A percentile compares a stretch with the other conserved stretches of the same genome.
Conservation (phyloP, 805 yeast genomes). For the Cyberlindnera euphorbiiphila region DNA sequence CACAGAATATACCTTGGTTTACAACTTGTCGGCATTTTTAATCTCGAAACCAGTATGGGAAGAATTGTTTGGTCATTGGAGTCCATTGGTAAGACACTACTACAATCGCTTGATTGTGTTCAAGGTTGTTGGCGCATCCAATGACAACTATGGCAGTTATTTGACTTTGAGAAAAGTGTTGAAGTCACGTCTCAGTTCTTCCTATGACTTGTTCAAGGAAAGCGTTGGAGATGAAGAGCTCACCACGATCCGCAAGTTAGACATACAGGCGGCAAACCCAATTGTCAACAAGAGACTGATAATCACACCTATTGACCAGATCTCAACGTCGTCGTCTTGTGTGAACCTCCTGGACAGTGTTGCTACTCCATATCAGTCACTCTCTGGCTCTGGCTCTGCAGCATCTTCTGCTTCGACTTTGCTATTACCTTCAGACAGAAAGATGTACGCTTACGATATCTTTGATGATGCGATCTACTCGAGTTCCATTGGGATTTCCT, state of each 20-base stretch:
- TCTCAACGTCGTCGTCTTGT: conserved; percentile 16
- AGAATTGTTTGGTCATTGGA: conserved; percentile 70
- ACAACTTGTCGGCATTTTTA: conserved; percentile 52
- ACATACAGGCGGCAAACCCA: conserved; percentile 31
- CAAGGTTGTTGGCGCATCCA: conserved; percentile 39
- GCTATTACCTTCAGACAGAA: conserved; percentile 22
- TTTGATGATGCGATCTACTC: conserved; percentile 61
- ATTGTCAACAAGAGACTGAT: conserved; percentile 47
- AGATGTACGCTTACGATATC: conserved; percentile 58
- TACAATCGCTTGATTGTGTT: conserved; percentile 66
- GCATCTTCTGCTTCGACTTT: conserved; percentile 16
- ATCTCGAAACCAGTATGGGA: conserved; percentile 48
- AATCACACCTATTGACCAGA: conserved; percentile 29
- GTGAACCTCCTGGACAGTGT: conserved; percentile 11
- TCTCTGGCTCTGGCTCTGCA: background rate
- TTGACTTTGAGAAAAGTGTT: conserved; percentile 13
- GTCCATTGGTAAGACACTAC: conserved; percentile 68
- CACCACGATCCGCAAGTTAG: conserved; percentile 6
- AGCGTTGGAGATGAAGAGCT: background rate
- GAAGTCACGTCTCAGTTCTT: conserved; percentile 5
- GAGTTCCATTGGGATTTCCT: conserved; percentile 15
- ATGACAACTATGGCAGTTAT: conserved; percentile 16
- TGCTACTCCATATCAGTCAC: conserved; percentile 1
- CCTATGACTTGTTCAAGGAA: conserved; percentile 10
- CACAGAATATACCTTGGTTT: conserved; percentile 39